Conservation (phyloP, 148 eudicot genomes). For the Cornus kousa region DNA sequence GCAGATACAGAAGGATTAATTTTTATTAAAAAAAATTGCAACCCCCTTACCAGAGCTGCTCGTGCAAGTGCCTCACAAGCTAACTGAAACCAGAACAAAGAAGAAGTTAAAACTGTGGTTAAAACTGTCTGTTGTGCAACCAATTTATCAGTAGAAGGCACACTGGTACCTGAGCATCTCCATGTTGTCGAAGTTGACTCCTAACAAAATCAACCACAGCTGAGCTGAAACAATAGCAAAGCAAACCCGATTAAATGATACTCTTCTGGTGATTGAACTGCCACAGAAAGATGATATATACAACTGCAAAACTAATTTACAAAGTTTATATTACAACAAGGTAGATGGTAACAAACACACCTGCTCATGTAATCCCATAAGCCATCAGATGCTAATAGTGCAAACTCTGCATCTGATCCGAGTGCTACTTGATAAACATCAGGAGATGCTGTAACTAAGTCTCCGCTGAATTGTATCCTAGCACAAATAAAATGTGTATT, state of each 20-base stretch:
- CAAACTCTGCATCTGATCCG: constrained; percentile 74
- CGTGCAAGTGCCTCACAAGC: constrained; percentile 85
- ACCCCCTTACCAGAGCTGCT: constrained; percentile 68
- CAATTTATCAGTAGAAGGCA: not conserved
- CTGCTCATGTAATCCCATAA: constrained; percentile 94
- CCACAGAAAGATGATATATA: not conserved
- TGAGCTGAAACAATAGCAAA: constrained; percentile 53
- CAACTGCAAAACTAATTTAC: not conserved
- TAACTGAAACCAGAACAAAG: constrained; percentile 39
- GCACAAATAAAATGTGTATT: not conserved
- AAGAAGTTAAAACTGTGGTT: not conserved
- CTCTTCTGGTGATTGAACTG: no score
- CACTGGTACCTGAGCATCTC: constrained; percentile 73
- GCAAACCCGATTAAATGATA: not conserved
- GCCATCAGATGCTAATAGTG: constrained; percentile 91
- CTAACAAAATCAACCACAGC: constrained; percentile 71
- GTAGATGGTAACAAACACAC: constrained; percentile 25
- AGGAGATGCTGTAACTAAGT: constrained; percentile 74
- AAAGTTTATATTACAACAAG: not conserved
- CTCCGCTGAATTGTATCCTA: constrained; percentile 68
- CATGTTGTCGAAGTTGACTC: constrained; percentile 77
- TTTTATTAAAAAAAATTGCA: not conserved
- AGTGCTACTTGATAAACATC: constrained; percentile 68
- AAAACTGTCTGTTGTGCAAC: not conserved
- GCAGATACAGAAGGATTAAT: not conserved